A percentile compares a stretch with the other conserved stretches of the same genome.
Conservation (phyloP, 164 flowering plant species). For the Dillenia turbinata region DNA sequence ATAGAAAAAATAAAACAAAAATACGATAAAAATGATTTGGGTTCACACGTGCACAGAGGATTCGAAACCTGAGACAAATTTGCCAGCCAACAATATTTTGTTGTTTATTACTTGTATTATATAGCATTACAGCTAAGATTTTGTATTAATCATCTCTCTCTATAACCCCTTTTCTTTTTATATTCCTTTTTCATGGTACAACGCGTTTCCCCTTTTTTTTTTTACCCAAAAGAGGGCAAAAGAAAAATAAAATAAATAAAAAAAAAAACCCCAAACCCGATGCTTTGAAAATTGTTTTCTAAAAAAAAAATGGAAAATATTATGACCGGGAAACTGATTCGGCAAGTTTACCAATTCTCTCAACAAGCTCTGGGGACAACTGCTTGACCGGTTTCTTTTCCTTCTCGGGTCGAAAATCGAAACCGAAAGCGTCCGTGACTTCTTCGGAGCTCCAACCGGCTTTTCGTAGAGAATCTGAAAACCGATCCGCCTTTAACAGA, state of each 20-base stretch:
- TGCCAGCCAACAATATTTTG: background rate
- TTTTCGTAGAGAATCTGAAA: slow-evolving; percentile 64
- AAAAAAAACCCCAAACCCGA: slow-evolving; percentile 7
- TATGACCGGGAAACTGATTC: slow-evolving; percentile 62
- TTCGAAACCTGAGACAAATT: slow-evolving; percentile 12
- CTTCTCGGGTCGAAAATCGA: slow-evolving; percentile 68
- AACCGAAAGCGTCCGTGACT: slow-evolving; percentile 80
- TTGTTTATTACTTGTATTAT: background rate
- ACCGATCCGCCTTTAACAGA: slow-evolving; percentile 68
- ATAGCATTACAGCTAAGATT: background rate
- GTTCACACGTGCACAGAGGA: slow-evolving; percentile 19
- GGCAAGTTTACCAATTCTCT: slow-evolving; percentile 69
- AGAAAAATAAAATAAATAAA: slow-evolving; percentile 2
- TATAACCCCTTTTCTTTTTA: background rate
- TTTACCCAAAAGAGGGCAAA: slow-evolving; percentile 6
- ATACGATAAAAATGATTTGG: no score
- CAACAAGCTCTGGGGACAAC: slow-evolving; percentile 74
- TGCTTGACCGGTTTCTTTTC: slow-evolving; percentile 52
- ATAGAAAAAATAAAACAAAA: no score
- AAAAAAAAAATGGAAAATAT: background rate
- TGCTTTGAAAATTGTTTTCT: slow-evolving; percentile 3
- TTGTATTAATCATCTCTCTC: background rate
- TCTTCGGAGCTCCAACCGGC: slow-evolving; percentile 98
- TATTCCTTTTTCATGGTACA: slow-evolving; percentile 21
- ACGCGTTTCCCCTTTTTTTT: slow-evolving; percentile 24